A percentile compares a stretch with the other conserved stretches of the same genome.
phyloP scores from a whole-genome alignment of 1,139 yeast genomes.

The Zygotorulaspora mrakii region DNA sequence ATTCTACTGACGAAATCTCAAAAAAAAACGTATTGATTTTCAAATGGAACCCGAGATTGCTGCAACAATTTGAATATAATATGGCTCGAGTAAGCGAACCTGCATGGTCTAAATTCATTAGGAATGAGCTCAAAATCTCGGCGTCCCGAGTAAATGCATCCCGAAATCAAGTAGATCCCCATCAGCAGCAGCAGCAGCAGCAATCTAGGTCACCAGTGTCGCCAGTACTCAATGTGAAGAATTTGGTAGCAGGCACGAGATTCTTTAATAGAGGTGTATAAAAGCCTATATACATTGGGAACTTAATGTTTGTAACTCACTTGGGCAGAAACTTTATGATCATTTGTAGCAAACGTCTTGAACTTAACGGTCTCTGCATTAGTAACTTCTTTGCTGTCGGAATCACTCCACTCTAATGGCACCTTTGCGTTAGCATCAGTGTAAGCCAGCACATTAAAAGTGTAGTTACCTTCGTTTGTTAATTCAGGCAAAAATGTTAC shows the following conservation, averaged over 20 bases:
- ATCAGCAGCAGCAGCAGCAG: conserved; percentile 9
- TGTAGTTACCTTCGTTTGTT: conserved; percentile 56
- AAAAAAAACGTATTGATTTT: conserved; percentile 24
- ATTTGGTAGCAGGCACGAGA: conserved; percentile 22
- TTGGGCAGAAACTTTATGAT: conserved; percentile 69
- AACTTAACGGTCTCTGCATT: conserved; percentile 65
- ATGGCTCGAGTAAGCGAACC: conserved; percentile 28
- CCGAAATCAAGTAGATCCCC: conserved; percentile 12
- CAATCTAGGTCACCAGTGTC: conserved; percentile 15
- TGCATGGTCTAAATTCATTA: conserved; percentile 30
- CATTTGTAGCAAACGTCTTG: conserved; percentile 62
- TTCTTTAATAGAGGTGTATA: conserved; percentile 21
- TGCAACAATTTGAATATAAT: conserved; percentile 28
- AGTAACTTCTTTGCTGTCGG: conserved; percentile 56
- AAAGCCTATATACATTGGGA: conserved; percentile 1
- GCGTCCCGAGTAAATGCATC: conserved; percentile 15
- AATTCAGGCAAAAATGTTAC: conserved; percentile 80
- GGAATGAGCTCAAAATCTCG: conserved; percentile 23
- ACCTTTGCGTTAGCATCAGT: conserved; percentile 70
- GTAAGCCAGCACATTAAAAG: conserved; percentile 83
- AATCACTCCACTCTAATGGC: conserved; percentile 85
- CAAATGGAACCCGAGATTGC: conserved; percentile 23
- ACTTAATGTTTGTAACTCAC: conserved; percentile 57
- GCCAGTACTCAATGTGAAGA: conserved; percentile 21
- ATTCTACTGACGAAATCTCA: conserved; percentile 10